Conservation (phyloP, 1,139 yeast species). For the Arxiozyma bovina region DNA sequence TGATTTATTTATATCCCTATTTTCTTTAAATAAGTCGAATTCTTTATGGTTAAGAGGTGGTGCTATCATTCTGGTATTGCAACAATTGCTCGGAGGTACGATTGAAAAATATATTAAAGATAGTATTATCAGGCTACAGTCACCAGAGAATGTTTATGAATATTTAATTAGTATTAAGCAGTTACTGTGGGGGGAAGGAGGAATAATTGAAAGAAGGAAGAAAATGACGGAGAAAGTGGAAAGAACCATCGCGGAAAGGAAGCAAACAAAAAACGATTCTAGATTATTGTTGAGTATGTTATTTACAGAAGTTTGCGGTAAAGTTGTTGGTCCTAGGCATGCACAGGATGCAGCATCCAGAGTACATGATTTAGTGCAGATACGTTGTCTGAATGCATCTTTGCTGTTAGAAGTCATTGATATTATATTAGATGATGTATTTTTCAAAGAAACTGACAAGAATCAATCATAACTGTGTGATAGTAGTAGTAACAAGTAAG, state of each 20-base stretch:
- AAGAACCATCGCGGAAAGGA: slow-evolving; percentile 46
- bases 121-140: slow-evolving; percentile 37
- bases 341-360: slow-evolving; percentile 54
- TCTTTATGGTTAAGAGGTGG: slow-evolving; percentile 72
- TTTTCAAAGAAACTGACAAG: background rate
- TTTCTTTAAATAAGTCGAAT: slow-evolving; percentile 56
- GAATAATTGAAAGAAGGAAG: slow-evolving; percentile 14
- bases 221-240: slow-evolving; percentile 19
- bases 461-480: background rate
- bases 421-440: slow-evolving; percentile 4
- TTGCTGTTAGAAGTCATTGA: slow-evolving; percentile 46
- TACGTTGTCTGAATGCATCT: slow-evolving; percentile 60
- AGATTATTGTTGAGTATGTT: slow-evolving; percentile 46
- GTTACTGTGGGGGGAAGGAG: slow-evolving; percentile 47
- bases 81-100: slow-evolving; percentile 81
- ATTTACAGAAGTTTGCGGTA: slow-evolving; percentile 59
- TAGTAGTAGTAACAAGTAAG: no score
- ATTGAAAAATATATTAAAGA: slow-evolving; percentile 64
- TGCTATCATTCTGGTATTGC: slow-evolving; percentile 71
- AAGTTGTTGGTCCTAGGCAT: slow-evolving; percentile 61
- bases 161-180: slow-evolving; percentile 38
- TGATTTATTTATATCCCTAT: slow-evolving; percentile 61
- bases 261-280: slow-evolving; percentile 51
- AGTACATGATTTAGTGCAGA: slow-evolving; percentile 63
- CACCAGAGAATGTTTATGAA: slow-evolving; percentile 45